Evolutionary conservation across 1,139 yeast species (phyloP).

Genomic region (Saccharomyces uvarum): DNA sequence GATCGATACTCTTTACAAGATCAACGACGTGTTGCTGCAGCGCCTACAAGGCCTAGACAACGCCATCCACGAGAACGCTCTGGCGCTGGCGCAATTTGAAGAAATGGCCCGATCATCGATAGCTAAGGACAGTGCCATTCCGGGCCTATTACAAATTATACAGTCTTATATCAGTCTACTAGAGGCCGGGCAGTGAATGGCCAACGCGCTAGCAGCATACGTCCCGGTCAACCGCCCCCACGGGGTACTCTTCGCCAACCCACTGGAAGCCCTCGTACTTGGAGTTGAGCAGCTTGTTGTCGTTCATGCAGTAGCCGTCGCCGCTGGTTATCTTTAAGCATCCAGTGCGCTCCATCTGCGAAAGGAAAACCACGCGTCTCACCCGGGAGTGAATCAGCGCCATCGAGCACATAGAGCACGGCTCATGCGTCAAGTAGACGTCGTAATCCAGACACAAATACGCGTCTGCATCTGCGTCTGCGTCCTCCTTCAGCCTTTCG

Average conservation of each 20-base stretch:
- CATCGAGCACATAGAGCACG: conserved; percentile 96
- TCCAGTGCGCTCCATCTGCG: conserved; percentile 44
- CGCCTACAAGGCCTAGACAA: background rate
- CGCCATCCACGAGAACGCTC: background rate
- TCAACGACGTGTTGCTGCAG: background rate
- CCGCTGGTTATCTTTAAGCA: conserved; percentile 53
- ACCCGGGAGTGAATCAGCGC: conserved; percentile 89
- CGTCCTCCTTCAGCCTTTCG: conserved; percentile 18
- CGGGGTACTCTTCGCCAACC: conserved; percentile 33
- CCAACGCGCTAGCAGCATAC: conserved; percentile 18
- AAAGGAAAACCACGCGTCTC: conserved; percentile 55
- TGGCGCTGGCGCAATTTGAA: background rate
- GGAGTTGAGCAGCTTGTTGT: conserved; percentile 67
- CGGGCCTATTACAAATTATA: background rate
- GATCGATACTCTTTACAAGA: background rate
- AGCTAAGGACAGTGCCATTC: background rate
- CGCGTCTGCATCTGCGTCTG: conserved; percentile 12
- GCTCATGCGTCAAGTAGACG: conserved; percentile 89
- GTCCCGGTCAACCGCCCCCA: conserved; percentile 21
- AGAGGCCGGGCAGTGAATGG: background rate
- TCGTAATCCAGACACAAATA: conserved; percentile 73
- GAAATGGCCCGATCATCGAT: background rate
- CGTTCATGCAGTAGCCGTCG: conserved; percentile 66
- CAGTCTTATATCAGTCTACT: background rate
- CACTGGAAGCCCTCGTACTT: conserved; percentile 72